A percentile compares a stretch with the other conserved stretches of the same genome.
These are phyloP conservation scores for Neodidymelliopsis sp. DNA, from an alignment of 2,329 filamentous ascomycete species.

Conservation along the genomic window DNA sequence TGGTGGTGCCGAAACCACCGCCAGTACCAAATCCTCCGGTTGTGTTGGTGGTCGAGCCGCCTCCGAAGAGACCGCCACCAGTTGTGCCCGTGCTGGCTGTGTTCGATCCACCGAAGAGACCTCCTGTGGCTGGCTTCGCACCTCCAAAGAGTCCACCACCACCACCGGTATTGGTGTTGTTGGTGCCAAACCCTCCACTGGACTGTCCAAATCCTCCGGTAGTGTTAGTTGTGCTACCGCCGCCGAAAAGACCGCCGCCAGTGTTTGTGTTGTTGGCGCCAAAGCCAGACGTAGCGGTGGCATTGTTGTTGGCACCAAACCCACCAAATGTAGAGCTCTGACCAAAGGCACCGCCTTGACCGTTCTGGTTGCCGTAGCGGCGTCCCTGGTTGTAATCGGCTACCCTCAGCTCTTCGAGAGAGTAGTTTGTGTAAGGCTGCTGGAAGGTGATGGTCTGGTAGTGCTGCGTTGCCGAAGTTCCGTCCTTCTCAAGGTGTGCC, in stretches of 20 bases:
- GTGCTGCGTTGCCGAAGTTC: conserved; percentile 60
- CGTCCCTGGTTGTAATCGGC: conserved; percentile 90
- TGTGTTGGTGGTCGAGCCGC: conserved; percentile 35
- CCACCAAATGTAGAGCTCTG: conserved; percentile 65
- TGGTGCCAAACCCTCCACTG: conserved; percentile 37
- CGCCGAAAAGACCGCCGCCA: conserved; percentile 56
- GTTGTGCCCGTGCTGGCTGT: conserved; percentile 37
- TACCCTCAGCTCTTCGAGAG: conserved; percentile 72
- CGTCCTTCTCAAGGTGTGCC: conserved; percentile 76
- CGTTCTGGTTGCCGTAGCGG: conserved; percentile 81
- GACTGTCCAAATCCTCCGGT: conserved; percentile 45
- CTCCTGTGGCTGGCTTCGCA: conserved; percentile 45
- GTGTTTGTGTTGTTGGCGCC: conserved; percentile 51
- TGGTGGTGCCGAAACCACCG: conserved; percentile 46
- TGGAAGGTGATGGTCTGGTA: conserved; percentile 84
- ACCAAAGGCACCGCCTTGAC: conserved; percentile 83
- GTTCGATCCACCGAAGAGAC: conserved; percentile 51
- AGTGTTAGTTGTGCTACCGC: conserved; percentile 42
- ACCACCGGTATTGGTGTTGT: conserved; percentile 36
- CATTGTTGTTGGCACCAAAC: conserved; percentile 52
- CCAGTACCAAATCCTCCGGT: conserved; percentile 37
- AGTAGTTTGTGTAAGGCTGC: conserved; percentile 86
- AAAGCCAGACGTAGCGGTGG: conserved; percentile 53
- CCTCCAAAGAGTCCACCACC: conserved; percentile 44
- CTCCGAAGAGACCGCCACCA: conserved; percentile 46